phyloP scores from a whole-genome alignment of 805 yeast species.

The Lachancea dasiensis region DNA sequence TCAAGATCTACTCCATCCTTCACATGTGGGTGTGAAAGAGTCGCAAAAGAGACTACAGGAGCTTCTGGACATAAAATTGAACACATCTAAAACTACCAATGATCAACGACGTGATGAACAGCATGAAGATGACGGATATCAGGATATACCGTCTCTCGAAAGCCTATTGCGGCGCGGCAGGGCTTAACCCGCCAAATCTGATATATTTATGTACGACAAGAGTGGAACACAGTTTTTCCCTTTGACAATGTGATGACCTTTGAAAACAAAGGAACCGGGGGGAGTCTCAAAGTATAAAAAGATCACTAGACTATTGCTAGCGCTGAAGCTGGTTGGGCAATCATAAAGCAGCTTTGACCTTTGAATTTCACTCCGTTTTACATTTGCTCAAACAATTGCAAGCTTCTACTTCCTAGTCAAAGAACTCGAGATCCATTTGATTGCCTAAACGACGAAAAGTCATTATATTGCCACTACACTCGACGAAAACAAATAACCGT shows the following conservation, averaged over 20 bases:
- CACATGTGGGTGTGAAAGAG: constrained; percentile 15
- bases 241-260: too few species aligned
- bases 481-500: too few species aligned
- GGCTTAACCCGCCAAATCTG: too few species aligned
- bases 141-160: constrained; percentile 20
- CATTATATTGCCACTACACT: too few species aligned
- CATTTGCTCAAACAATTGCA: too few species aligned
- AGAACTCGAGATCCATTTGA: too few species aligned
- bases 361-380: too few species aligned
- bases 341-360: too few species aligned
- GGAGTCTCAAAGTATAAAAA: neutral
- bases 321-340: too few species aligned
- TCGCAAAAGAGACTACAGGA: constrained; percentile 2
- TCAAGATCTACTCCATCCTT: constrained; percentile 17
- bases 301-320: neutral
- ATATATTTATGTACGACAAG: too few species aligned
- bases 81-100: constrained; percentile 3
- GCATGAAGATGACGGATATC: constrained; percentile 11
- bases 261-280: constrained; percentile 1
- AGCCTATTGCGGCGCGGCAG: constrained; percentile 19
- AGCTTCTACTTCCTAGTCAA: neutral
- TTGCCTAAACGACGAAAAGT: too few species aligned
- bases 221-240: too few species aligned
- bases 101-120: constrained; percentile 6
- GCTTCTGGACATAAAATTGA: constrained; percentile 5